phyloP scores from a whole-genome alignment of 2,329 filamentous ascomycete species.

The Diaporthe aspalathi region DNA sequence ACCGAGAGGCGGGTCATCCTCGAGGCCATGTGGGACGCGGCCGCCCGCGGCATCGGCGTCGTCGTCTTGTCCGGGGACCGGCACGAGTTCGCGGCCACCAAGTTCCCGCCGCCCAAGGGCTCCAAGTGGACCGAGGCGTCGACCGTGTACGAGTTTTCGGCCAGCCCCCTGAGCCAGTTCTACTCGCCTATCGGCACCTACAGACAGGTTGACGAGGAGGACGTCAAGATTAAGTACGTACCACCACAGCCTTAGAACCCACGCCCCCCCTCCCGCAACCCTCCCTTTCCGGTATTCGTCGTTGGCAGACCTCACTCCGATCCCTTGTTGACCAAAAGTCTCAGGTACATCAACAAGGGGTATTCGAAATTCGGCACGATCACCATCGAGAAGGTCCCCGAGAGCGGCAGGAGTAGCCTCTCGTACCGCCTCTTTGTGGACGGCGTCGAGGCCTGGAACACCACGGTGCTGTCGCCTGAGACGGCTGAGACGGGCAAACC shows the following conservation, averaged over 20 bases:
- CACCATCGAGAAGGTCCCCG: constrained; percentile 76
- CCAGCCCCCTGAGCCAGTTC: constrained; percentile 92
- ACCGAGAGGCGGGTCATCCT: constrained; percentile 82
- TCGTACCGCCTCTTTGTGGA: constrained; percentile 87
- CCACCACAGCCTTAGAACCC: too few species aligned
- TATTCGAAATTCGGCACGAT: constrained; percentile 90
- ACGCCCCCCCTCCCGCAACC: neutral
- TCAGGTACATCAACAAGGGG: constrained; percentile 81
- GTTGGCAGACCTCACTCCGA: constrained; percentile 7
- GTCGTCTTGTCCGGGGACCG: constrained; percentile 89
- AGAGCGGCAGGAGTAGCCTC: constrained; percentile 76
- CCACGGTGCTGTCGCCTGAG: constrained; percentile 62
- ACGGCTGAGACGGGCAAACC: constrained; percentile 45
- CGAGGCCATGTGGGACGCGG: constrained; percentile 91
- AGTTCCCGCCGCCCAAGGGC: constrained; percentile 71
- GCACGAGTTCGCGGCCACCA: constrained; percentile 96
- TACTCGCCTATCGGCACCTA: constrained; percentile 89
- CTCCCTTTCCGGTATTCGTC: neutral
- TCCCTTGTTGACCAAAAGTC: neutral
- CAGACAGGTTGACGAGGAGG: constrained; percentile 81
- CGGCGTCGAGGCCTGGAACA: constrained; percentile 82
- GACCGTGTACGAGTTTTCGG: constrained; percentile 90
- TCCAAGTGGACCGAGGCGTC: constrained; percentile 72
- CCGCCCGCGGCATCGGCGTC: constrained; percentile 79
- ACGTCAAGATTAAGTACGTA: constrained; percentile 84